These are phyloP conservation scores for Davidsoniella virescens DNA, from an alignment of 2,329 filamentous ascomycete species.

Conservation along the genomic window DNA sequence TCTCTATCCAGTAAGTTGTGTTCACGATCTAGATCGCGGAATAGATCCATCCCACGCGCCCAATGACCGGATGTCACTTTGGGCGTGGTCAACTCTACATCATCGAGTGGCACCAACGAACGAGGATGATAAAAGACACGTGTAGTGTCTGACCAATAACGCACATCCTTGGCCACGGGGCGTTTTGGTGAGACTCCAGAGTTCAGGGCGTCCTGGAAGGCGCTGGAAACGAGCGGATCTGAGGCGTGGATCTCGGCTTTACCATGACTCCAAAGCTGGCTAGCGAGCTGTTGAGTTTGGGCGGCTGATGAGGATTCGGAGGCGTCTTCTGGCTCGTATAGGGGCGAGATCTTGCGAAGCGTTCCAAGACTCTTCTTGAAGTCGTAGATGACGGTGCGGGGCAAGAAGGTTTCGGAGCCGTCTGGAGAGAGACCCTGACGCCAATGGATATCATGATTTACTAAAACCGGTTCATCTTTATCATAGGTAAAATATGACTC, in stretches of 20 bases:
- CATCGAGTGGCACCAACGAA: constrained; percentile 72
- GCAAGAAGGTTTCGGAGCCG: constrained; percentile 81
- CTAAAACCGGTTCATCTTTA: constrained; percentile 21
- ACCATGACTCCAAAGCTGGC: neutral
- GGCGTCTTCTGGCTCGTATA: constrained; percentile 40
- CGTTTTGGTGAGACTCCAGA: constrained; percentile 45
- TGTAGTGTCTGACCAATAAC: constrained; percentile 95
- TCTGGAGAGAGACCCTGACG: constrained; percentile 66
- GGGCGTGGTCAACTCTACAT: constrained; percentile 44
- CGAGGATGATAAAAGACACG: constrained; percentile 82
- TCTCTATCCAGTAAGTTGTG: constrained; percentile 85
- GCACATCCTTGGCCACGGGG: constrained; percentile 54
- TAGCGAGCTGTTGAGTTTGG: neutral
- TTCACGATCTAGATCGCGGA: constrained; percentile 55
- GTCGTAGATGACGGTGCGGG: constrained; percentile 84
- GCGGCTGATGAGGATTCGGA: neutral
- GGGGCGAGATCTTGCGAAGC: constrained; percentile 68
- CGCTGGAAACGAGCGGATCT: constrained; percentile 44
- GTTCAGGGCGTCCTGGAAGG: constrained; percentile 70
- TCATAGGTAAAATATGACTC: constrained; percentile 95
- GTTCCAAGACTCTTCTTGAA: constrained; percentile 87
- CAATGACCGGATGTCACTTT: constrained; percentile 67
- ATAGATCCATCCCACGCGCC: constrained; percentile 58
- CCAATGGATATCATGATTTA: constrained; percentile 59
- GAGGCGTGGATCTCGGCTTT: constrained; percentile 23